Base-by-base conservation (phyloP, 2,329 filamentous ascomycete genomes). In the Botrytis sinoallii region DNA sequence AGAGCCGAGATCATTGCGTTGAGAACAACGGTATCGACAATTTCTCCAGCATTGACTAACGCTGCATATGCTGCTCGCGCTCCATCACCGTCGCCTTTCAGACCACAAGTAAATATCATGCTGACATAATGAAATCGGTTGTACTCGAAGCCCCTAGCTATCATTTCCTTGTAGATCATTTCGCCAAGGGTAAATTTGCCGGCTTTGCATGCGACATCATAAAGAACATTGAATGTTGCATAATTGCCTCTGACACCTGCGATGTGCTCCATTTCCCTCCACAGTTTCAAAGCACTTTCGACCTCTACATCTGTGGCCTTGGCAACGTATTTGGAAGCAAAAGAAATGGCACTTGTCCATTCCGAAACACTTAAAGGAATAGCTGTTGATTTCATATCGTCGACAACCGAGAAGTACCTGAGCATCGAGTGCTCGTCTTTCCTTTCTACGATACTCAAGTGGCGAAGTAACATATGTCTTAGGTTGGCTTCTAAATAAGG, bases 181-280 rank as follows among this genome's bases (percentile, higher is more conserved):
- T 98, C 93, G 5, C 94, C 95, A 35, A 98, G 88, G 1, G 86
- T 85, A 77, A 92, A 97, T 79, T 97, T 96, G 57, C 93, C 92
- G 0, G 93, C 90, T 82, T 96, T 97, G 77, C 93, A 89, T 1
- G 96, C 94, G 18, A 94, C 88, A 80, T 98, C 93, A 78, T 97
- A 98, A 20, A 99, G 87, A 65, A 98, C 92, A 80, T 96, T 97
- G 83, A 99, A 97, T 0, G 95, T 97, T n/a, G 94, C 91, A 67
- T 89, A 86, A 77, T 92, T 92, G 52, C 88, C 91, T 77, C 84
- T 84, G 22, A 94, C 82, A 1, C 88, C 87, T 2, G 90, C 90
- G 7, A 89, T 84, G 65, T 88, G 86, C 82, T 99, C 96, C 94
- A 98, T 98, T 78, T 96, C 90, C 76, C 89, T 90, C 95, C 95